Evolutionary conservation across 805 yeast genomes (phyloP).

Genomic region (Metschnikowia dekortorum): DNA sequence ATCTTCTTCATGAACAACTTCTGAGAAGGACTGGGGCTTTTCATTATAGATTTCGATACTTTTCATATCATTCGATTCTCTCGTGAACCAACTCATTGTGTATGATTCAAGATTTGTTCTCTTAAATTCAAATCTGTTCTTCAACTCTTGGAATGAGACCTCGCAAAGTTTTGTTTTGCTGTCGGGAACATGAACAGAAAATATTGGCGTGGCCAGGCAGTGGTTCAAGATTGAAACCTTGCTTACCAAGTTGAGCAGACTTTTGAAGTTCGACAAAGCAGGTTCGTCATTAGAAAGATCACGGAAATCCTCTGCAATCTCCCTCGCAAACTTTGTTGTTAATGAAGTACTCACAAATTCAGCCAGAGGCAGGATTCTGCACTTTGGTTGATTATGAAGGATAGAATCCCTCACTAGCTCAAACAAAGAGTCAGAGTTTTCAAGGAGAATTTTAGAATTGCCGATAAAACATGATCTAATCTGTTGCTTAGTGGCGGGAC

Average conservation of each 20-base stretch:
- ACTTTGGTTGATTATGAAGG: conserved; percentile 1
- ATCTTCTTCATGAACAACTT: neutral
- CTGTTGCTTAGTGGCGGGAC: conserved; percentile 48
- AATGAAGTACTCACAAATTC: neutral
- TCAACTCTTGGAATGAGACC: neutral
- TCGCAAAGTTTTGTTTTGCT: conserved; percentile 20
- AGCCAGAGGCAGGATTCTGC: neutral
- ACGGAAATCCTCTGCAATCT: neutral
- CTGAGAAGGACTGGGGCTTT: neutral
- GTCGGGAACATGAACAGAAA: conserved; percentile 8
- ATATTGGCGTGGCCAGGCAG: neutral
- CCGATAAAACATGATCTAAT: conserved; percentile 5
- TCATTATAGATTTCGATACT: neutral
- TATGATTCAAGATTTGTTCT: neutral
- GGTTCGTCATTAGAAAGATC: neutral
- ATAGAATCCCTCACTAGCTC: conserved; percentile 47
- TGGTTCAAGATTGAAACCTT: neutral
- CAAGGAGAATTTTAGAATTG: conserved; percentile 34
- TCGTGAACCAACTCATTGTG: neutral
- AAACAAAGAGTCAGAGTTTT: conserved; percentile 54
- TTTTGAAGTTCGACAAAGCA: neutral
- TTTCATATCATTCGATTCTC: neutral
- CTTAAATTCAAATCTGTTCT: neutral
- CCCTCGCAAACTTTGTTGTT: neutral
- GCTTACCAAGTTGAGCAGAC: neutral